Percentiles rank a stretch among this genome's conserved stretches.
Evolutionary conservation across 2,329 filamentous ascomycete species (phyloP).

Genomic region (Verticillium albo-atrum): DNA sequence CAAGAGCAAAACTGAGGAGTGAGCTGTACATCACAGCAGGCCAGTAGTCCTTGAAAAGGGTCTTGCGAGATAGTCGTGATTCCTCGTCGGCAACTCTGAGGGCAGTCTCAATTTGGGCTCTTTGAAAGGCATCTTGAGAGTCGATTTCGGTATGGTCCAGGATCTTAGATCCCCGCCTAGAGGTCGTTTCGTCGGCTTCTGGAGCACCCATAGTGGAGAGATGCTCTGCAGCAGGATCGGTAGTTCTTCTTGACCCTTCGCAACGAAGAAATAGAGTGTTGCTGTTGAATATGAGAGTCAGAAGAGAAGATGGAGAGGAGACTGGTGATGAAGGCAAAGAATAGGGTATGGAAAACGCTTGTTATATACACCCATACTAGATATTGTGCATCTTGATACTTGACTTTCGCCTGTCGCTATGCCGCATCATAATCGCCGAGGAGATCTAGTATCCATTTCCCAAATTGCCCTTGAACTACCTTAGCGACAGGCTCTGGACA

Average conservation of each 20-base stretch:
- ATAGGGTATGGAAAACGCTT: not conserved
- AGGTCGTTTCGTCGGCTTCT: not conserved
- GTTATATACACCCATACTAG: not conserved
- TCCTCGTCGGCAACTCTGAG: not conserved
- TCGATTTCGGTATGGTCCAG: not conserved
- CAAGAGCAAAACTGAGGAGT: not conserved
- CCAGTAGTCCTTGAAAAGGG: constrained; percentile 1
- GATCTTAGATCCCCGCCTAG: not conserved
- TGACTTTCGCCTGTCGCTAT: not conserved
- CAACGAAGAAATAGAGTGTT: not conserved
- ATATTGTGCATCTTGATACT: not conserved
- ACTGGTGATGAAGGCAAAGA: not conserved
- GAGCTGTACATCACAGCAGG: not conserved
- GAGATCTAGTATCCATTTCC: not conserved
- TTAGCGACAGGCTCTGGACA: not conserved
- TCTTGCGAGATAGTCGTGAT: not conserved
- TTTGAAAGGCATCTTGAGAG: not conserved
- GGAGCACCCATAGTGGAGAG: not conserved
- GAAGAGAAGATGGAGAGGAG: not conserved
- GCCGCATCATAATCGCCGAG: not conserved
- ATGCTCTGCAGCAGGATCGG: not conserved
- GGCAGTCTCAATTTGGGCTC: not conserved
- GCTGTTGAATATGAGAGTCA: not conserved
- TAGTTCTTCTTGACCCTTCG: too few species aligned
- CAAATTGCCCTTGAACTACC: not conserved